Evolutionary conservation across 139 green algal genomes (phyloP), one percentile per base, ranked within the genome.

Genomic region (Closterium sp.): DNA sequence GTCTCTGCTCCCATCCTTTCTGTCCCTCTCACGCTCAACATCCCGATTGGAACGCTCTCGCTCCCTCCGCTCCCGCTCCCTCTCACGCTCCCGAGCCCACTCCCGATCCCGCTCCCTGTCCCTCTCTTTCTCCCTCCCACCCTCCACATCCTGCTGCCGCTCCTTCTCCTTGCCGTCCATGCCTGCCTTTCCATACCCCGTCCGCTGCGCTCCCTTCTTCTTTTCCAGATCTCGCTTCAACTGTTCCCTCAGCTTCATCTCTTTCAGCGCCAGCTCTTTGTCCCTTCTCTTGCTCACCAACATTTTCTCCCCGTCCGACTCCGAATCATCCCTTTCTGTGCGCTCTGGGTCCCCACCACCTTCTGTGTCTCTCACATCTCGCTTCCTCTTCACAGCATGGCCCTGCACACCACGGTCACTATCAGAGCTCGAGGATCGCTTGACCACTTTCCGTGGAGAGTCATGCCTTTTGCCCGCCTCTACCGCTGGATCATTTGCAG

Each of bases 41-140:
- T 87, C 84, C 84, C 84, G 84, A 24, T 87, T 31, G 19, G 28
- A 21, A 30, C 84, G 84, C 84, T 87, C 84, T 34, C 84, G n/a
- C 84, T 87, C 84, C 84, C 84, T 87, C 84, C 28, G 84, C 84
- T 87, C 28, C 84, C 84, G n/a, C 28, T 87, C 84, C 84, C 84
- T 87, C 84, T 30, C 84, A 87, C 84, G 84, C 28, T 87, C 84
- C 1, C 50, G 50, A 73, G 50, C 50, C 50, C 50, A 73, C 50
- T 73, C 50, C 50, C 50, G 50, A 22, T 87, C 84, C 22, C 28
- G 84, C 9, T 31, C 28, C 84, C 28, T 87, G 17, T 32, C 28
- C 28, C 84, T 87, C 84, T 87, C 28, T 87, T 29, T 87, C 84
- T 87, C 28, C 84, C 84, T 87, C 84, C 28, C 84, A 87, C 84